Evolutionary conservation across 371 early-diverging fungal species (phyloP), one percentile per base, ranked within the genome.

Genomic region (Sporodiniella umbellata): DNA sequence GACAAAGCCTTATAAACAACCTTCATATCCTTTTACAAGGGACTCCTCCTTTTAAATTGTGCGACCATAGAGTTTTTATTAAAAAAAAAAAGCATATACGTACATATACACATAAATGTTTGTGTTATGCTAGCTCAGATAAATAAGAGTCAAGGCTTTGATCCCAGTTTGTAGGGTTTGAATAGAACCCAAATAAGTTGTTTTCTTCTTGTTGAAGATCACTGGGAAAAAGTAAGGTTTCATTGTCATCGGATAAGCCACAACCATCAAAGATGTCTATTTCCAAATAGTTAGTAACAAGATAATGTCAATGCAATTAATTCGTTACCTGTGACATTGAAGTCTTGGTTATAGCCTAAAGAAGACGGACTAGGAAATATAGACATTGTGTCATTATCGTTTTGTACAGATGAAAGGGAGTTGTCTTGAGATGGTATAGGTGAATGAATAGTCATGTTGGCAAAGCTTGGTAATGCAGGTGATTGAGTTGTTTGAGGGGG

Each of bases 401-500:
- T 28, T 28, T 43, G 26, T 43, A 24, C 44, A 43, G 44, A 28
- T 28, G 28, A 15, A 10, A 26, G n/a, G 15, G 35, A 1, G 35
- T 21, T 40, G 21, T 37, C 18, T 18, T 42, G 28, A 1, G 47
- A 40, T 28, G 52, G 42, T 33, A 45, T 26, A 40, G 62, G 62
- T 30, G 62, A 61, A 42, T 56, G 44, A n/a, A 61, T 47, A 4
- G 62, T 40, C 62, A 61, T 61, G 12, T 61, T 38, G 6, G 62
- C 62, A 3, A 61, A 28, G 6, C 62, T 49, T 49, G 46, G 56
- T 33, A 61, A 48, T 3, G 48, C 44, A 18, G 62, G 62, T 28
- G 62, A 61, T 1, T 28, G 26, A 18, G 44, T 43, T 4, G 15
- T 18, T n/a, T n/a, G n/a, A 21, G 18, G 40, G 8, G 17, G 17